Evolutionary conservation across 768 basidiomycete species (phyloP), one percentile per base, ranked within the genome.

Genomic region (Epithele typhae): DNA sequence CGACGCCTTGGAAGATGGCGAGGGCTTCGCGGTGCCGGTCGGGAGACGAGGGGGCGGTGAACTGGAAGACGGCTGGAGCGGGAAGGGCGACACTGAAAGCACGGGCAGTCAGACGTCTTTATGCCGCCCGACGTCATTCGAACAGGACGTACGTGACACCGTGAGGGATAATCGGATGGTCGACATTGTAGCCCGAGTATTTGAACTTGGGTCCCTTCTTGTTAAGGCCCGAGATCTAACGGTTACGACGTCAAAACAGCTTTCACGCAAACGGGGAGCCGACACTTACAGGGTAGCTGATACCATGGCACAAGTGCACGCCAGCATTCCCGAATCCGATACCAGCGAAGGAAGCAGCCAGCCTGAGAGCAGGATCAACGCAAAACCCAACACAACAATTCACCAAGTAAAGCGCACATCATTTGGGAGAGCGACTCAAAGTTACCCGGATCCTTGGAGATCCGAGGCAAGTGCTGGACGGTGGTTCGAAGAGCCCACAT

Each of bases 241-340:
- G 41, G 37, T 44, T 47, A 11, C 50, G 18, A 12, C 10, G 25
- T 39, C 22, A 30, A 33, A 24, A 25, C 18, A 30, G 18, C n/a
- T 18, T 40, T 18, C 42, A 39, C 25, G 45, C 41, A n/a, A 49
- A 27, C 7, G 25, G 33, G 18, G 22, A 17, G 8, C 39, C 11
- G 27, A n/a, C 5, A 34, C 80, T 51, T 58, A 89, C 90, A 4
- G 87, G 88, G 57, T 90, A 90, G 58, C 87, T 88, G 75, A 91
- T 89, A 41, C 90, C 91, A 57, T 92, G 91, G 55, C 89, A 92
- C 42, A 94, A 61, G 65, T 93, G 92, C 3, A 93, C 90, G 4
- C 92, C 92, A 9, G 93, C 92, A 59, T 92, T 93, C 25, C 92
- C 92, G 56, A 94, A 94, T 1, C 94, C 93, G 37, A 95, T 95